Evolutionary conservation across 2,329 filamentous ascomycete genomes (phyloP).

Genomic region (Cordyceps javanica): DNA sequence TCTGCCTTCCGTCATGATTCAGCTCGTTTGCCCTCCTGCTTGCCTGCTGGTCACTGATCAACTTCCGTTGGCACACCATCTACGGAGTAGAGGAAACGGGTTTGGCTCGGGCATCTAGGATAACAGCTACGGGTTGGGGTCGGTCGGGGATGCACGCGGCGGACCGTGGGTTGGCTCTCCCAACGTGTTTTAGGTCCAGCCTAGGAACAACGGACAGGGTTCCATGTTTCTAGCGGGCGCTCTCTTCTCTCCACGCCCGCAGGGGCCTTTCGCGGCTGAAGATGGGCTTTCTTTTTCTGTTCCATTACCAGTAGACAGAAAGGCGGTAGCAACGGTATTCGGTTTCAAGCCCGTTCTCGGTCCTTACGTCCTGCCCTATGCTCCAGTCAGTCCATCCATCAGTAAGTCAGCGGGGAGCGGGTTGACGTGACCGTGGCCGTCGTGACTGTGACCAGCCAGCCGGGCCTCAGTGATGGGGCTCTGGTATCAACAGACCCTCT

Average conservation of each 20-base stretch:
- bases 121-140: slow-evolving; percentile 10
- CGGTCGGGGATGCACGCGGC: slow-evolving; percentile 7
- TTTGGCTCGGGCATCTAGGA: slow-evolving; percentile 10
- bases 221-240: slow-evolving; percentile 8
- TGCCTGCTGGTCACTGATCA: not conserved
- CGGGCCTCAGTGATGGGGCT: not conserved
- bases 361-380: not conserved
- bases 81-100: not conserved
- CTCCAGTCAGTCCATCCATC: not conserved
- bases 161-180: slow-evolving; percentile 1
- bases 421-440: not conserved
- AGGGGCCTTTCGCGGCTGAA: not conserved
- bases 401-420: slow-evolving; percentile 3
- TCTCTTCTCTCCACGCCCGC: not conserved
- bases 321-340: not conserved
- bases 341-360: not conserved
- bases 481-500: not conserved
- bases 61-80: not conserved
- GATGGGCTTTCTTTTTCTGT: not conserved
- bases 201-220: slow-evolving; percentile 1
- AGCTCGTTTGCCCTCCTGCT: not conserved
- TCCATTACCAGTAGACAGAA: not conserved
- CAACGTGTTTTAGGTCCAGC: slow-evolving; percentile 4
- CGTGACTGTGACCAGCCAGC: slow-evolving; percentile 3
- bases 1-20: not conserved